Conservation (phyloP, 2,329 filamentous ascomycete species). For the Diaporthe longicolla region DNA sequence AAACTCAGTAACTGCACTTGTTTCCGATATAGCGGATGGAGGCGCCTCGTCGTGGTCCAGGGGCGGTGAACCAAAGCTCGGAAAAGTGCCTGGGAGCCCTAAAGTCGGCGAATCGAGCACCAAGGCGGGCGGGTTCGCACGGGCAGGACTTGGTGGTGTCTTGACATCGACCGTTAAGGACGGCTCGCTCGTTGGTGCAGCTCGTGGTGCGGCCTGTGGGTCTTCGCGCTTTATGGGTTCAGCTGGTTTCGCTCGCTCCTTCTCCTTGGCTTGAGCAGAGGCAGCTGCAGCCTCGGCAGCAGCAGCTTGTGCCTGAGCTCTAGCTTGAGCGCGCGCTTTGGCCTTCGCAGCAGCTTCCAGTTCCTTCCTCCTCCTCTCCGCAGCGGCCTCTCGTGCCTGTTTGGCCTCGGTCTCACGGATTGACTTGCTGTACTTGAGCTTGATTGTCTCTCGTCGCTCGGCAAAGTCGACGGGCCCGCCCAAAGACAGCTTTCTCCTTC, state of each 20-base stretch:
- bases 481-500: slow-evolving; percentile 71
- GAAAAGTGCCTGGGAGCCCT: slow-evolving; percentile 76
- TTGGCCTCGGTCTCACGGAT: slow-evolving; percentile 79
- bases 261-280: slow-evolving; percentile 32
- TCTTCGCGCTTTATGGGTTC: slow-evolving; percentile 4
- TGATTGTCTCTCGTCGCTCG: slow-evolving; percentile 84
- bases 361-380: slow-evolving; percentile 67
- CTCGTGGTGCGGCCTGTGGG: slow-evolving; percentile 18
- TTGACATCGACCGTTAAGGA: slow-evolving; percentile 39
- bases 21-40: slow-evolving; percentile 70
- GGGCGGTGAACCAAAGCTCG: slow-evolving; percentile 55
- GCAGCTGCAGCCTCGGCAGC: slow-evolving; percentile 45
- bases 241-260: slow-evolving; percentile 24
- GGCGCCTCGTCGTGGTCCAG: slow-evolving; percentile 64
- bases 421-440: slow-evolving; percentile 88
- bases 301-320: slow-evolving; percentile 49
- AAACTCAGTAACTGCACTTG: slow-evolving; percentile 77
- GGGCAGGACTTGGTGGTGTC: slow-evolving; percentile 16
- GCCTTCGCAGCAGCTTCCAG: slow-evolving; percentile 61
- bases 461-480: slow-evolving; percentile 85
- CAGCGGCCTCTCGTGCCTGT: slow-evolving; percentile 67
- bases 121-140: slow-evolving; percentile 38
- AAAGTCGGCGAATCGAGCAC: slow-evolving; percentile 74
- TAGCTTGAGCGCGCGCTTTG: slow-evolving; percentile 56
- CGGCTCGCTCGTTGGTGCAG: slow-evolving; percentile 38